A percentile compares a stretch with the other conserved stretches of the same genome.
Evolutionary conservation across 1,284 basidiomycete genomes (phyloP).

Genomic region (Kwoniella shivajii): DNA sequence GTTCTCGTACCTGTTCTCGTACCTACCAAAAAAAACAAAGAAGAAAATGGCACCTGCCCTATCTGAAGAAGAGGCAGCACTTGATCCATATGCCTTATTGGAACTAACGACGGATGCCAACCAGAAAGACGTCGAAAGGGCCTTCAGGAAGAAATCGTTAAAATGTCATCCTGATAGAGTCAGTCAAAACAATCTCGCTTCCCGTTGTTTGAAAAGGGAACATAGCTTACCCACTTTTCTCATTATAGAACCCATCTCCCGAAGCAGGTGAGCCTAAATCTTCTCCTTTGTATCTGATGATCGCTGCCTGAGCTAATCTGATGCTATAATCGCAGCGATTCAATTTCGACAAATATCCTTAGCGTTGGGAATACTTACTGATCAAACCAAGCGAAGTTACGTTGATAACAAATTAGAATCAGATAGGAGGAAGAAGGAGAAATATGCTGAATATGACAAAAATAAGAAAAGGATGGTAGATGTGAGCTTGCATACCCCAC

Average conservation of each 20-base stretch:
- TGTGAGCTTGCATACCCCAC: constrained; percentile 30
- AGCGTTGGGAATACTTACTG: constrained; percentile 80
- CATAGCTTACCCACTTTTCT: too few species aligned
- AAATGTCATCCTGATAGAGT: constrained; percentile 88
- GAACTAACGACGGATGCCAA: constrained; percentile 68
- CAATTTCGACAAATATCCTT: constrained; percentile 87
- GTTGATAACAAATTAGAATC: constrained; percentile 76
- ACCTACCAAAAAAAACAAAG: not conserved
- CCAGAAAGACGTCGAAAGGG: constrained; percentile 78
- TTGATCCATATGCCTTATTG: constrained; percentile 76
- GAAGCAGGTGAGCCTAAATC: constrained; percentile 26
- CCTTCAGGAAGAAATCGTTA: constrained; percentile 77
- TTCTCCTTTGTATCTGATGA: not conserved
- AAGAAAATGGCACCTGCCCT: constrained; percentile 44
- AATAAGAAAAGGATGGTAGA: constrained; percentile 77
- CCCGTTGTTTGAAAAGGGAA: not conserved
- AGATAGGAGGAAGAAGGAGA: constrained; percentile 69
- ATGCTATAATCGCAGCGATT: constrained; percentile 57
- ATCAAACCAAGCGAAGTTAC: constrained; percentile 77
- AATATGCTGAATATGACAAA: constrained; percentile 72
- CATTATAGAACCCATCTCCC: constrained; percentile 22
- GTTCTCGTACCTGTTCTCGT: not conserved
- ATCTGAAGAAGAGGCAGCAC: constrained; percentile 52
- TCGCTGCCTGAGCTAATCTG: not conserved
- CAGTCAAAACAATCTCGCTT: constrained; percentile 48